Evolutionary conservation across 306 rosid genomes (phyloP), one percentile per base, ranked within the genome.

Genomic region (Argentina anserina): DNA sequence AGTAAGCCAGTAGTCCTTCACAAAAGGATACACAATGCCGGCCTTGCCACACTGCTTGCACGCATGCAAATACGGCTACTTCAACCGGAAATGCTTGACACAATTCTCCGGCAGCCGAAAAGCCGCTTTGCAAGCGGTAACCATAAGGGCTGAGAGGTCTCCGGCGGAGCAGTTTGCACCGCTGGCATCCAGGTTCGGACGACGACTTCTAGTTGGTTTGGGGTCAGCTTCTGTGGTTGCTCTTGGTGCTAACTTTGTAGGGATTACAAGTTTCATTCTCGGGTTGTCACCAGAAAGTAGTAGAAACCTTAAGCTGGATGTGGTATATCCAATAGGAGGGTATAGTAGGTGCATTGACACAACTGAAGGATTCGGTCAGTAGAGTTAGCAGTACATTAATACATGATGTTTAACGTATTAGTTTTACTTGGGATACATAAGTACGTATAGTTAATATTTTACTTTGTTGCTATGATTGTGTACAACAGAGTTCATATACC

Each of bases 151-250:
- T 3, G 77, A 61, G n/a, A 55, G 79, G 47, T 67, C 87, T 53
- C 87, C 89, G 8, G 86, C 88, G 3, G 93, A 81, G 61, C 84
- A 85, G 58, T 90, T 88, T 70, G 82, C 80, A 9, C 88, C 87
- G 0, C 75, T 87, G 25, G 96, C 82, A 29, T 49, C 77, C 3
- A 86, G 83, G 9, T 91, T 94, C 43, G 77, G 79, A 71, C 78
- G 97, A 69, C 85, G 96, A 64, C 84, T 91, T 34, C 73, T 80
- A 0, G 73, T 87, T 37, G 99, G 99, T 0, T 42, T 87, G 17
- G 91, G 91, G 5, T 88, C 96, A 64, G 95, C 97, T 72, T 89
- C 96, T 37, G 70, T 88, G 46, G 96, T 94, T 45, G 93, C 92
- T 20, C 46, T 94, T 55, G 99, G 95, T 28, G 97, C 99, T 33